Base-by-base conservation (phyloP, 148 eudicot species). In the Diospyros kaki region DNA sequence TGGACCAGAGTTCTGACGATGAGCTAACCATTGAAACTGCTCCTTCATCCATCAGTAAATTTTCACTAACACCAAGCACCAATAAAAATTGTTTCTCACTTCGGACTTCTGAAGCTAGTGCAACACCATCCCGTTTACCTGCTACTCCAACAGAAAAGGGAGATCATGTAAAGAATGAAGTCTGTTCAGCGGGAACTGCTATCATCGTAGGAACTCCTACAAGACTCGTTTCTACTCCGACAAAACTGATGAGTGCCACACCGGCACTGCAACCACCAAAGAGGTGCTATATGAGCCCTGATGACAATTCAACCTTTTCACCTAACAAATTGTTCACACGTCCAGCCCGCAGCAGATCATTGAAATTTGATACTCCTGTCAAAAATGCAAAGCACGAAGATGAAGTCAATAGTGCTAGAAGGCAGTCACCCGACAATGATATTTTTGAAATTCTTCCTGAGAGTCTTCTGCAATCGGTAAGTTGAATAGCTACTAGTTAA, bases 391-490 rank as follows among this genome's bases (percentile, higher is more conserved):
- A 77, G 18, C 63, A 69, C 52, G 86, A 83, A 77, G 84, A 86
- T 73, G 84, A 84, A 62, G 65, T 73, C 40, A 75, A 77, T 40
- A 76, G 72, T 13, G 42, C 39, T 52, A 73, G 72, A 58, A 65
- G 69, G 43, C 75, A 78, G 28, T 61, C 79, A 67, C 71, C 50
- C 61, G 77, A 84, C 52, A 76, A 63, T 64, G 89, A 93, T 71
- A 75, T 86, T 54, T 58, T 83, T 62, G 84, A 86, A 12, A 54
- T 91, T 60, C 95, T 91, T 80, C 92, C 98, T 0, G 77, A 80
- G 75, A 77, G 68, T 45, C 90, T 94, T 40, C 59, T 90, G 58
- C 81, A 81, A 65, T 94, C 97, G 56, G 97, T 94, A 87, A 89
- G 89, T 66, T 51, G 5, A 17, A 60, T 50, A 11, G 4, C 61